Conservation (phyloP, 805 yeast species). For the Lachancea thermotolerans region DNA sequence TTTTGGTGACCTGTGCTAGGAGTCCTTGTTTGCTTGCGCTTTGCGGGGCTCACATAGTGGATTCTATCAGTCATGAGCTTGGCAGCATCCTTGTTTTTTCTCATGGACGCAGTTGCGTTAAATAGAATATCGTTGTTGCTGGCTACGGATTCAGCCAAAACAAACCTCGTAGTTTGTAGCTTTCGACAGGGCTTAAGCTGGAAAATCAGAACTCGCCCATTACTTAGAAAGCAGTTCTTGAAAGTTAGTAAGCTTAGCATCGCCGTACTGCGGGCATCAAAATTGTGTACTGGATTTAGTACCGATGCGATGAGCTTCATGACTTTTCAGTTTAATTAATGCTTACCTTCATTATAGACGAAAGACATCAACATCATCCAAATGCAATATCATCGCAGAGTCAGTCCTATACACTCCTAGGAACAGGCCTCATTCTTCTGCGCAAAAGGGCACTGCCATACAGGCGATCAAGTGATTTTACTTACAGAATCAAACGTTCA, state of each 20-base stretch:
- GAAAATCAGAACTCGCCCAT: background rate
- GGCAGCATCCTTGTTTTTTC: constrained; percentile 1
- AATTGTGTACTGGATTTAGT: too few species aligned
- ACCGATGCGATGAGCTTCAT: background rate
- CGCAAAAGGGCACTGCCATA: too few species aligned
- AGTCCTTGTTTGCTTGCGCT: background rate
- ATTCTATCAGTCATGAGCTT: background rate
- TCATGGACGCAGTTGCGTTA: constrained; percentile 14
- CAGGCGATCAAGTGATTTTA: too few species aligned
- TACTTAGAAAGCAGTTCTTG: background rate
- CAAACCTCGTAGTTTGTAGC: background rate
- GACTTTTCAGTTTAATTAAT: background rate
- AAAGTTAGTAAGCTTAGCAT: background rate
- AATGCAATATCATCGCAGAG: too few species aligned
- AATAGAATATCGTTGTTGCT: constrained; percentile 14
- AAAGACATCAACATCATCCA: background rate
- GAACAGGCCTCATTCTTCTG: too few species aligned
- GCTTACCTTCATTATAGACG: background rate
- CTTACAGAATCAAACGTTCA: too few species aligned
- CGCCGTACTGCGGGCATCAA: background rate
- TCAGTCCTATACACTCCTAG: too few species aligned
- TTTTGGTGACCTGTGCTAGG: background rate
- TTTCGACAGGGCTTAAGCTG: background rate
- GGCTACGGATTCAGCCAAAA: background rate
- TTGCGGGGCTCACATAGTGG: background rate